Base-by-base conservation (phyloP, 805 yeast genomes). In the Pichia deserticola region DNA sequence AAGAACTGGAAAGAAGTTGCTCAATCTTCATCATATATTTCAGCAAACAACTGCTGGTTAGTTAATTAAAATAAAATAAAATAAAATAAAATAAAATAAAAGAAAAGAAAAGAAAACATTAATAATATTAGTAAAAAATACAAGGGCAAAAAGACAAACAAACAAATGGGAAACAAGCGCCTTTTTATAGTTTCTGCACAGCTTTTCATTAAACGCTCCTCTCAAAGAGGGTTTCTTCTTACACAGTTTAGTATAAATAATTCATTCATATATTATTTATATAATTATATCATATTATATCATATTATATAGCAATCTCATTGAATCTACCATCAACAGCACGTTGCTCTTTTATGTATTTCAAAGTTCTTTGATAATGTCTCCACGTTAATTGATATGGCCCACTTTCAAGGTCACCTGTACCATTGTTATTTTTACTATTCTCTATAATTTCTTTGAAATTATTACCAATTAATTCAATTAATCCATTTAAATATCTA, bases 1-100 rank as follows among this genome's bases (percentile, higher is more conserved):
- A 77, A 87, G 69, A 83, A 87, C 79, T 86, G 89, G 90, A 85
- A 85, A 84, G 90, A 85, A 84, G 89, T 71, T 74, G 79, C 86
- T 76, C 66, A 55, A 30, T 47, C 60, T 53, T 65, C 69, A 65
- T 65, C 69, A 65, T 45, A 40, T 54, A 20, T 25, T 40, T 48
- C 48, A 45, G 45, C 44, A 34, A 34, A 29, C 42, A 40, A 50
- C 48, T 47, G 52, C 52, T 45, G 49, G 52, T 49, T 41, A 34
- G n/a, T n/a, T n/a, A n/a, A n/a, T 15, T 12, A 28, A n/a, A 33
- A 20, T 20, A 20, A 20, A 20, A 3, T 2, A 20, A 20, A 20
- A 20, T 20, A 20, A 20, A 20, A 20, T 2, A 20, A 20, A 20
- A 20, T 20, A 20, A 20, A 20, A 20, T 2, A 20, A 20, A 20